Evolutionary conservation across 352 stramenopile species (phyloP), one percentile per base, ranked within the genome.

Genomic region (Globisporangium nunn): DNA sequence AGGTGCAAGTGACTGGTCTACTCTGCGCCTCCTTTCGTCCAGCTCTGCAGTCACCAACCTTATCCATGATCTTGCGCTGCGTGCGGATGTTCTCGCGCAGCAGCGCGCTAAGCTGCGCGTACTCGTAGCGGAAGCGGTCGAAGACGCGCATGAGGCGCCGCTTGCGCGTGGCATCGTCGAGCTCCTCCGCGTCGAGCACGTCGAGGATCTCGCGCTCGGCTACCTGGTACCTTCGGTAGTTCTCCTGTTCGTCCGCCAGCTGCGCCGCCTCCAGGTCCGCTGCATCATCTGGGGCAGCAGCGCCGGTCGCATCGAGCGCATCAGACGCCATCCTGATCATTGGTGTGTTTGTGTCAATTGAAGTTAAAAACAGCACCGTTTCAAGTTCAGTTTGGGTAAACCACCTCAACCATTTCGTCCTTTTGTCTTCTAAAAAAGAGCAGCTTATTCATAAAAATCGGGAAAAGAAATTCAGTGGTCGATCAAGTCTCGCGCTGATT

Each of bases 51-150:
- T 23, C 23, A 23, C 23, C 23, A 23, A 79, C 72, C 61, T 88
- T 88, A 39, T 83, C 72, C 70, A 84, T 74, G 41, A 87, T 69
- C 45, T 68, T 68, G 23, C 65, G 75, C 64, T 88, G 78, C 7
- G 74, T 43, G 4, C 64, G 70, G 39, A 88, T 51, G 47, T 66
- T 77, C 52, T 85, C 72, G 41, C 78, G 78, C 50, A 88, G 61
- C 29, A 70, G 66, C 7, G 66, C 61, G 51, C 78, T 88, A 11
- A 88, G 61, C 29, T 79, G 62, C 31, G 67, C 81, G 63, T 87
- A 88, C 54, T 88, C 78, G 47, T 64, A 64, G 5, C 78, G 70
- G 56, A 88, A 88, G 33, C 78, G 72, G 37, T 87, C 78, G 49
- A 88, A 88, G 6, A 88, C 70, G 31, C 75, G 61, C 64, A 81